phyloP scores from a whole-genome alignment of 2,329 filamentous ascomycete species.

The Colletotrichum incanum region DNA sequence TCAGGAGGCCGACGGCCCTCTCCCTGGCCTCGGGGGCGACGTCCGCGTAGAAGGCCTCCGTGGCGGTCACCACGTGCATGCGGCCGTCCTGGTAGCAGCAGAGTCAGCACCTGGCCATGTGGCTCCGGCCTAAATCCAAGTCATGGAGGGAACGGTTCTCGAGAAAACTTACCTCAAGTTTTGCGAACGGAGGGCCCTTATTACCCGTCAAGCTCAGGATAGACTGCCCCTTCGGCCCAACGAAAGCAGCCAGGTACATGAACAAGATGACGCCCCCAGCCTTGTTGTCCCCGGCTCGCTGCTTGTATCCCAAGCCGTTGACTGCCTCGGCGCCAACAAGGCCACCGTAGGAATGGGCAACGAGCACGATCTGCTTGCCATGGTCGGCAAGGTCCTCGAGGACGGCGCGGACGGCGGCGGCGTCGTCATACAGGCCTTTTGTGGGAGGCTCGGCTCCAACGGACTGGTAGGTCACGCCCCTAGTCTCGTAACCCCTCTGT shows the following conservation, averaged over 20 bases:
- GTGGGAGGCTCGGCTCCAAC: constrained; percentile 51
- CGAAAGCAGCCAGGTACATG: constrained; percentile 54
- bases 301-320: constrained; percentile 52
- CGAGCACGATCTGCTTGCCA: constrained; percentile 59
- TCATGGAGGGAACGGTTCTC: background rate
- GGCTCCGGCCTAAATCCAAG: too few relatives aligned
- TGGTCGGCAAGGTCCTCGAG: constrained; percentile 50
- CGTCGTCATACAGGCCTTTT: constrained; percentile 51
- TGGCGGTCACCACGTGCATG: background rate
- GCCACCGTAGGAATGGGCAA: constrained; percentile 61
- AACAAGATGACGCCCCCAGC: constrained; percentile 56
- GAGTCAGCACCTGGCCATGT: background rate
- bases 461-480: constrained; percentile 50
- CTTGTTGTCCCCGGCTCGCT: constrained; percentile 51
- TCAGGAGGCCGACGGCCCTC: constrained; percentile 27
- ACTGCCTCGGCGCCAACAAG: constrained; percentile 56
- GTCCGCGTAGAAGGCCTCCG: constrained; percentile 47
- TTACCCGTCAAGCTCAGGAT: constrained; percentile 45
- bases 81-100: constrained; percentile 27
- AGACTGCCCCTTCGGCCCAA: constrained; percentile 47
- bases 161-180: constrained; percentile 42
- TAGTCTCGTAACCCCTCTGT: constrained; percentile 50
- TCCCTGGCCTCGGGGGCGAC: constrained; percentile 32
- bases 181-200: constrained; percentile 47
- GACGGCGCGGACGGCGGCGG: constrained; percentile 47